Evolutionary conservation across 2,329 filamentous ascomycete species (phyloP), one percentile per base, ranked within the genome.

Genomic region (Cladosporium sp.): DNA sequence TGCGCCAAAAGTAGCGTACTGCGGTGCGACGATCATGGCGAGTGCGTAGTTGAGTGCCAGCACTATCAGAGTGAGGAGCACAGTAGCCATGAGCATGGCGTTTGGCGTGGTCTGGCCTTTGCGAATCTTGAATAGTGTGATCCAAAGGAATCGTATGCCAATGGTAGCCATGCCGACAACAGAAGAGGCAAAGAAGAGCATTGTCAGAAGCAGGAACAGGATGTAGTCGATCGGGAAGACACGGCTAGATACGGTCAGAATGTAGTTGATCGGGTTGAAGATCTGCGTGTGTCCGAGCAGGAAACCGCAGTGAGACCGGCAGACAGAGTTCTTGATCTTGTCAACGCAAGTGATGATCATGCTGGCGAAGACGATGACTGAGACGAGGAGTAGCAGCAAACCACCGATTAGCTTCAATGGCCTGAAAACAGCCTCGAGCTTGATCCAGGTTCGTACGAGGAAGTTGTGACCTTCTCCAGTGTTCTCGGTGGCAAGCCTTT

Each of bases 341-440:
- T 98, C 93, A 62, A 97, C 90, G 58, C 84, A 86, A 0, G 92
- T 97, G 65, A 97, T 86, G 59, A 97, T 79, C 89, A 98, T 97
- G 11, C 88, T 95, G 7, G 85, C 79, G 79, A 89, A 95, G 58
- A 94, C 78, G 36, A 95, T 58, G 12, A 95, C 69, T 0, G 88
- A 78, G 18, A 95, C 66, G 1, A 89, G 57, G 27, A 96, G 77
- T 2, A 97, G 72, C 0, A 95, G 59, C 42, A 96, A 74, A 12
- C 93, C 93, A 1, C 88, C 86, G 12, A 97, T 68, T 36, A 97
- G 80, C 72, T 95, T 95, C 60, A 98, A 73, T 1, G 93, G 93
- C 7, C 91, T 82, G 69, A 97, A 86, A 32, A 95, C 70, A 13
- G 88, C 86, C 63, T 88, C 87, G 12, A 86, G 67, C 69, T 89